Evolutionary conservation across 2,329 filamentous ascomycete species (phyloP), one percentile per base, ranked within the genome.

Genomic region (Gremmenia infestans): DNA sequence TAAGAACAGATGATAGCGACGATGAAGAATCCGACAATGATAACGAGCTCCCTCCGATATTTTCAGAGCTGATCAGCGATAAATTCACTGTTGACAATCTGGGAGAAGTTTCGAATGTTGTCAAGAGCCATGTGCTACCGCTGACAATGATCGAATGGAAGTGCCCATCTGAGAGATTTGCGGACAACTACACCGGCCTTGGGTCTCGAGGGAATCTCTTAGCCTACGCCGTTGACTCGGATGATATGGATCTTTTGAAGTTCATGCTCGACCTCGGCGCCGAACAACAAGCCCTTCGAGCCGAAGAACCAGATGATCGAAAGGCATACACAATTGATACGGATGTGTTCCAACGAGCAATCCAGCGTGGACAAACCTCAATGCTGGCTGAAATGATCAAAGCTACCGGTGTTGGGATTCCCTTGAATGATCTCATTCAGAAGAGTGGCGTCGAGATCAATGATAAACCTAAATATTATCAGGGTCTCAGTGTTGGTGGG

Each of bases 41-140:
- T 6, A 52, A 59, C 40, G 60, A 28, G 12, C 45, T 74, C 45
- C 75, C 76, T 17, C 72, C 73, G 6, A 76, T 83, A 42, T 74
- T 80, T 49, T 73, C 72, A 40, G 79, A 86, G 57, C 74, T 85
- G 42, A 73, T 90, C 28, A 81, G 87, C 61, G 81, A 86, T 12
- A 76, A 80, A 37, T 89, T 88, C 68, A 94, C 89, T 0, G 80
- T 93, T 52, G 87, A 94, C 15, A 83, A 90, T 62, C 78, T 94
- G 55, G 87, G 87, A 0, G 81, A 89, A 60, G 76, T 88, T 4
- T 82, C 81, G 0, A 85, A 81, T 66, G 78, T 86, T 54, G 86
- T 91, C 56, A 85, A 88, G 67, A 88, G 87, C 55, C 72, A 76
- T 15, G 72, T 79, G 8, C 77, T 76, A 37, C 85, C 89, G 2